Evolutionary conservation across 257 asterid species (phyloP).

Genomic region (Dorcoceras hygrometricum): DNA sequence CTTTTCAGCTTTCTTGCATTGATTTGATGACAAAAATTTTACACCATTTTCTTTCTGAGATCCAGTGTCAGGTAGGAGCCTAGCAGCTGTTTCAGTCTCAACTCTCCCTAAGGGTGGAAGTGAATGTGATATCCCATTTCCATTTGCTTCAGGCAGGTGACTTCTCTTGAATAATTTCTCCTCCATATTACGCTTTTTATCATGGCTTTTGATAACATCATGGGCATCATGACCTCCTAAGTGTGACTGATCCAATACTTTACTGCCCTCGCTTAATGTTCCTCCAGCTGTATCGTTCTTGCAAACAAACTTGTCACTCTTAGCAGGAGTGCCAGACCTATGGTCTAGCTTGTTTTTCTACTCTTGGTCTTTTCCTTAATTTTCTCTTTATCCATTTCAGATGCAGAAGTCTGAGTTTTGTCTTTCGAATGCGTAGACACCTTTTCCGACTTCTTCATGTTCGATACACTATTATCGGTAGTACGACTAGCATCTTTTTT

Average conservation of each 20-base stretch:
- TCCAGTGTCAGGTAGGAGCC: slow-evolving; percentile 45
- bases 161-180: slow-evolving; percentile 54
- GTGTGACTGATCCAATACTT: slow-evolving; percentile 43
- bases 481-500: slow-evolving; percentile 41
- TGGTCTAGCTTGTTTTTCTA: slow-evolving; percentile 55
- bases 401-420: slow-evolving; percentile 42
- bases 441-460: slow-evolving; percentile 59
- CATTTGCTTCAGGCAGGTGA: slow-evolving; percentile 42
- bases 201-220: slow-evolving; percentile 40
- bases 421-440: slow-evolving; percentile 66
- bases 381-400: slow-evolving; percentile 45
- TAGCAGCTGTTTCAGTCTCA: slow-evolving; percentile 47
- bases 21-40: slow-evolving; percentile 37
- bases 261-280: slow-evolving; percentile 41
- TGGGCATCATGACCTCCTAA: slow-evolving; percentile 38
- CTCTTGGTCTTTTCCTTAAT: slow-evolving; percentile 57
- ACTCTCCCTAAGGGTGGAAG: slow-evolving; percentile 72
- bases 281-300: slow-evolving; percentile 60
- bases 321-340: slow-evolving; percentile 43
- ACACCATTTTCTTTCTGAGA: slow-evolving; percentile 55
- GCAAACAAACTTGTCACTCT: slow-evolving; percentile 42
- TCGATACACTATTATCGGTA: slow-evolving; percentile 36
- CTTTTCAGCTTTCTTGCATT: slow-evolving; percentile 57
- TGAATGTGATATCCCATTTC: slow-evolving; percentile 57
- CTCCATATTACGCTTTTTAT: slow-evolving; percentile 46